Conservation (phyloP, 2,329 filamentous ascomycete genomes). For the Emmonsiellopsis sp. region DNA sequence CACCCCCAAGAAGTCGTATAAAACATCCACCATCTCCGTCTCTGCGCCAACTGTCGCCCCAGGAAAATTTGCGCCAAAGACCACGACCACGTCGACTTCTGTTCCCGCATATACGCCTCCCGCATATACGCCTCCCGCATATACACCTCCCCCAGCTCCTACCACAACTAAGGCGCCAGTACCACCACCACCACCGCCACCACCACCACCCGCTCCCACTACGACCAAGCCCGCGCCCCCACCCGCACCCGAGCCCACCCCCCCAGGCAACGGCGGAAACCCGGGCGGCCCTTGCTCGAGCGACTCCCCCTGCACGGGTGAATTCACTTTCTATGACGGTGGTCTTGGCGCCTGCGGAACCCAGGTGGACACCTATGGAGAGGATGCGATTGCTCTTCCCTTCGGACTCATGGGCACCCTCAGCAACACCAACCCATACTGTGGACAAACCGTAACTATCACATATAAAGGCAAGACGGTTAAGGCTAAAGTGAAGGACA, state of each 20-base stretch:
- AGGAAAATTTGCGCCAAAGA: slow-evolving; percentile 4
- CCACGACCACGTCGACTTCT: slow-evolving; percentile 1
- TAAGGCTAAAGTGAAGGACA: slow-evolving; percentile 57
- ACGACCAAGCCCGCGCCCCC: slow-evolving; percentile 7
- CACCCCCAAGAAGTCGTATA: not conserved
- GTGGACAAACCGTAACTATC: slow-evolving; percentile 60
- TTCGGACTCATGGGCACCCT: slow-evolving; percentile 50
- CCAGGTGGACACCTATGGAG: slow-evolving; percentile 46
- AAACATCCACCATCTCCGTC: slow-evolving; percentile 7
- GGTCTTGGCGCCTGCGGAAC: slow-evolving; percentile 61
- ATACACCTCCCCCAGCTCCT: slow-evolving; percentile 13
- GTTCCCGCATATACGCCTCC: slow-evolving; percentile 4
- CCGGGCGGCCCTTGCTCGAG: slow-evolving; percentile 18
- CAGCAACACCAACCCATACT: slow-evolving; percentile 61
- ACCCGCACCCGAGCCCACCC: slow-evolving; percentile 6
- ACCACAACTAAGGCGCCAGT: slow-evolving; percentile 10
- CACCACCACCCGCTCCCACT: slow-evolving; percentile 4
- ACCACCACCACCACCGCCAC: slow-evolving; percentile 7
- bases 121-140: slow-evolving; percentile 11
- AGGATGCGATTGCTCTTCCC: slow-evolving; percentile 62
- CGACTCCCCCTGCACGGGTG: slow-evolving; percentile 38
- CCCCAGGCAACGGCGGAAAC: slow-evolving; percentile 10
- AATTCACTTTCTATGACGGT: slow-evolving; percentile 65
- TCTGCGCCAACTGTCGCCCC: slow-evolving; percentile 5
- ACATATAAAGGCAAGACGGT: slow-evolving; percentile 48